These are phyloP conservation scores for Diaporthe vexans DNA, from an alignment of 2,329 filamentous ascomycete species.

Conservation along the genomic window DNA sequence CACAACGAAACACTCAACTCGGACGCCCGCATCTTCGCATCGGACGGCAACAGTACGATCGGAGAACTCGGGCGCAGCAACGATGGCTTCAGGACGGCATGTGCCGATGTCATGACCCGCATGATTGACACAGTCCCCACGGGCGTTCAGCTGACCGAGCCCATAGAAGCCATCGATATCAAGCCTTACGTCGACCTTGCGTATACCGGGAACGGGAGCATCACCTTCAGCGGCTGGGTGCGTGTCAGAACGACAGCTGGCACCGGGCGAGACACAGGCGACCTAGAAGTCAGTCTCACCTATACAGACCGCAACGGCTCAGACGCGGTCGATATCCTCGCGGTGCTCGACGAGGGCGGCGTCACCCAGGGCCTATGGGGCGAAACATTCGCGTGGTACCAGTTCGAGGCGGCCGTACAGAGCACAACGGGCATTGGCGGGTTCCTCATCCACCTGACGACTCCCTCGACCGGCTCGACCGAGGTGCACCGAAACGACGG, in stretches of 20 bases:
- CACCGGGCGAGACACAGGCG: slow-evolving; percentile 43
- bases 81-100: slow-evolving; percentile 53
- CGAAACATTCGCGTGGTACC: slow-evolving; percentile 50
- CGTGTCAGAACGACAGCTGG: slow-evolving; percentile 44
- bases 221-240: slow-evolving; percentile 48
- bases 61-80: slow-evolving; percentile 52
- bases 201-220: slow-evolving; percentile 45
- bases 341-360: slow-evolving; percentile 44
- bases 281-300: slow-evolving; percentile 46
- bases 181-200: slow-evolving; percentile 52
- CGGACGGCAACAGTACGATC: slow-evolving; percentile 61
- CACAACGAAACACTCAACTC: slow-evolving; percentile 56
- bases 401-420: slow-evolving; percentile 48
- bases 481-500: background rate
- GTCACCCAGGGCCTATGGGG: slow-evolving; percentile 45
- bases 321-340: background rate
- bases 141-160: slow-evolving; percentile 48
- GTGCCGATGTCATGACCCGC: slow-evolving; percentile 47
- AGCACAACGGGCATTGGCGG: slow-evolving; percentile 48
- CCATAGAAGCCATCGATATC: slow-evolving; percentile 48
- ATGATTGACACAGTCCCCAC: slow-evolving; percentile 54
- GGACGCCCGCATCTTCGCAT: slow-evolving; percentile 58
- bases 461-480: slow-evolving; percentile 44
- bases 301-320: slow-evolving; percentile 41
- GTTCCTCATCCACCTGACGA: slow-evolving; percentile 49